Percentiles rank a stretch among this genome's conserved stretches.
Conservation (phyloP, 768 basidiomycete genomes). For the Amylocystis lapponica region DNA sequence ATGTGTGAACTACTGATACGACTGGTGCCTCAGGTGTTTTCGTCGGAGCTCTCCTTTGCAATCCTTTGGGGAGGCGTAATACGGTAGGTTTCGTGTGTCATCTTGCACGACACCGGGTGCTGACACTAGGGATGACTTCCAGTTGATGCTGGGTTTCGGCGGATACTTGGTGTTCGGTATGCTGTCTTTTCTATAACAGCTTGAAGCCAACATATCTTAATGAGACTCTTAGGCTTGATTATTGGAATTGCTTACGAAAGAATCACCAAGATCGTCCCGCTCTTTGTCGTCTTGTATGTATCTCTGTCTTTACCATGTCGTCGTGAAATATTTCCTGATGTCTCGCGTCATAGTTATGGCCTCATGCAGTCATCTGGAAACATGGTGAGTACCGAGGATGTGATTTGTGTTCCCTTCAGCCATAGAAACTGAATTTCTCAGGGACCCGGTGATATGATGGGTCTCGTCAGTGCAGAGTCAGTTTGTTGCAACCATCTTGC, state of each 20-base stretch:
- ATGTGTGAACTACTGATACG: slow-evolving; percentile 1
- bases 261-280: slow-evolving; percentile 54
- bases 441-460: slow-evolving; percentile 72
- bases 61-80: slow-evolving; percentile 51
- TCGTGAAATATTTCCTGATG: not conserved
- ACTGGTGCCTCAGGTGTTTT: slow-evolving; percentile 20
- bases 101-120: too few relatives aligned
- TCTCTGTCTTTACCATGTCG: not conserved
- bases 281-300: slow-evolving; percentile 64
- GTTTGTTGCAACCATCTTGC: slow-evolving; percentile 21
- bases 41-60: slow-evolving; percentile 37
- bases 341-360: slow-evolving; percentile 44
- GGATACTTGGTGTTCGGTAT: slow-evolving; percentile 62
- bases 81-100: slow-evolving; percentile 33
- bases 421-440: slow-evolving; percentile 18
- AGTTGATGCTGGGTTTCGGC: slow-evolving; percentile 66
- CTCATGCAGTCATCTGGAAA: slow-evolving; percentile 73
- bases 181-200: slow-evolving; percentile 7
- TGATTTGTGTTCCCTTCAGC: not conserved
- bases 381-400: slow-evolving; percentile 31
- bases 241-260: slow-evolving; percentile 58
- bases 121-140: not conserved
- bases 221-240: slow-evolving; percentile 36
- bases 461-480: slow-evolving; percentile 61
- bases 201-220: not conserved